Base-by-base conservation (phyloP, 2,329 filamentous ascomycete genomes). In the Hirsutella rhossiliensis region DNA sequence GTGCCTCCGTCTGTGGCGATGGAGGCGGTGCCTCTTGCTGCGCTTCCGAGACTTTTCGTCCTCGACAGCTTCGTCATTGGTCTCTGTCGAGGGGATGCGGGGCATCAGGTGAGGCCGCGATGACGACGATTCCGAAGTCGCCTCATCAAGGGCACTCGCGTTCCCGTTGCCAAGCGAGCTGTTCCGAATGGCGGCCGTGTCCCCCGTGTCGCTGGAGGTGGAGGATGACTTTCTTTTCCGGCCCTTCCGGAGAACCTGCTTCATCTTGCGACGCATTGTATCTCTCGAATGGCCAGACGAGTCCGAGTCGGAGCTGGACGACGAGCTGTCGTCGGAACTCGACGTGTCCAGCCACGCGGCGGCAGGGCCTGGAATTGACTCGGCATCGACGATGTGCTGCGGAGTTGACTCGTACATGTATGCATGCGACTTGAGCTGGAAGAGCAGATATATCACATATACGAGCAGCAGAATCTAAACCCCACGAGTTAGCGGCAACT, bases 321-420 rank as follows among this genome's bases (percentile, higher is more conserved):
- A 79, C 12, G 73, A 73, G 45, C 66, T 69, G 42, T 66, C 65
- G 28, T 76, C 71, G 2, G 71, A 75, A 51, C 69, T 74, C 3
- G 82, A 85, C 0, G 80, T 79, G 50, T 92, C 84, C 56, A 95
- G 75, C 64, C 90, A 86, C 29, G 84, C 84, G 17, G 84, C 84
- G 12, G 89, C 75, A 1, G 92, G 82, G 50, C 89, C 89, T 19
- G 89, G 89, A 39, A 87, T 83, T 0, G 87, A 82, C 60, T 95
- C 89, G 55, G 92, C 87, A 53, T 96, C 89, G 50, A 96, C 92
- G 47, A 94, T 84, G 54, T 89, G 82, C 64, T 95, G 88, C 11
- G 89, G 89, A 5, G 86, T 95, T 52, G 87, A 92, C 62, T 88
- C 84, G 54, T 95, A 94, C 69, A 95, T 80, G 65, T 94, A 94